Base-by-base conservation (phyloP, 345 rosid genomes). In the Boechera stricta region DNA sequence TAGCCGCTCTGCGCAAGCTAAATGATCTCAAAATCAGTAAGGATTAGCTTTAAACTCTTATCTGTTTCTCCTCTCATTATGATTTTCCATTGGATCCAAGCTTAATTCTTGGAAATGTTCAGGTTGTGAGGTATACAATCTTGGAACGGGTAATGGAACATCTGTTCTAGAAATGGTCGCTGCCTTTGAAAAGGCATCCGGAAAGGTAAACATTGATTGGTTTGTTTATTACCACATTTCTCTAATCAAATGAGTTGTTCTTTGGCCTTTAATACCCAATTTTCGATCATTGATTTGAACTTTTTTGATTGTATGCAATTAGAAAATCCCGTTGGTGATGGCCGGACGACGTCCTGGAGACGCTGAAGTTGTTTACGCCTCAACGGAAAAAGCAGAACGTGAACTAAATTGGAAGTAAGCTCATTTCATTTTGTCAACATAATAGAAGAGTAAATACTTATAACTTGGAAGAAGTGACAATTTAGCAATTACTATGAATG, bases 121-220 rank as follows among this genome's bases (percentile, higher is more conserved):
- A 92, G 99, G 92, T 62, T 95, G 96, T 67, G 92, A 91, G 86
- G 97, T 92, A n/a, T 95, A 91, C 86, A 95, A 95, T 83, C 81
- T 95, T 76, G 99, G 99, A 80, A 95, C 97, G 1, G 98, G 99
- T 4, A 91, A 90, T 77, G 99, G 99, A 76, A 89, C 98, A 77
- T 95, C 99, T 0, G 99, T 95, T 28, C 67, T 92, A 64, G 96
- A 95, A 82, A 95, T 95, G 98, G 99, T 95, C n/a, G 72, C 87
- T 41, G 96, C 97, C 44, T 95, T 95, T 72, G 99, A 91, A 76
- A 92, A 90, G 83, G 96, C 97, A 54, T 95, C 97, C 18, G 96
- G 93, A 63, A 91, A 88, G 99, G 99, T 95, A 81, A 36, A 18
- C 6, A 24, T 33, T 10, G 12, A 6, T 51, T 60, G 28, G 44